Conservation (phyloP, 2,329 filamentous ascomycete species). For the Fusarium sororula region DNA sequence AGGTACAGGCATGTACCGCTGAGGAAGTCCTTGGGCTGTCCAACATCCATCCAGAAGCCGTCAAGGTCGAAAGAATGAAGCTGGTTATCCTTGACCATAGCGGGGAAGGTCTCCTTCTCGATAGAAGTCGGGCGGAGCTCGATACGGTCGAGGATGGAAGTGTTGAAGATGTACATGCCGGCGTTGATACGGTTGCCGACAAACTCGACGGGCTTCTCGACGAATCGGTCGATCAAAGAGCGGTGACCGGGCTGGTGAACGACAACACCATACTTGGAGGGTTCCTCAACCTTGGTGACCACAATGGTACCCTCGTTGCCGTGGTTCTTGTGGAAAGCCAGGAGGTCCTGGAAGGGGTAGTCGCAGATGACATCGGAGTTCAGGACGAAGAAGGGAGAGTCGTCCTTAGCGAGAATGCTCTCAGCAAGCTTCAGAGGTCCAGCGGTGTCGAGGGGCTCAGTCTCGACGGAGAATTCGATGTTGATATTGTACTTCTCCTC, state of each 20-base stretch:
- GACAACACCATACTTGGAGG: conserved; percentile 97
- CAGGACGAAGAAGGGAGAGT: conserved; percentile 95
- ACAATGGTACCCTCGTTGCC: conserved; percentile 97
- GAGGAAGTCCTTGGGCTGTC: conserved; percentile 98
- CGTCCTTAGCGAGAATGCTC: conserved; percentile 90
- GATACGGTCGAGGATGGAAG: conserved; percentile 87
- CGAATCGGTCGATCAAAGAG: conserved; percentile 95
- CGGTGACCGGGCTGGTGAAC: conserved; percentile 95
- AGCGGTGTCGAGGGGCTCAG: conserved; percentile 92
- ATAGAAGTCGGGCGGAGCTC: conserved; percentile 97
- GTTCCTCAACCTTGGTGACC: conserved; percentile 98
- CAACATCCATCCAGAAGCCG: conserved; percentile 99
- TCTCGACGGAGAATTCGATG: conserved; percentile 97
- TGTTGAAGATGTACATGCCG: conserved; percentile 97
- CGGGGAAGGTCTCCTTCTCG: conserved; percentile 98
- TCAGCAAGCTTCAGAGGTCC: conserved; percentile 96
- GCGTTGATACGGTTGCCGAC: conserved; percentile 99
- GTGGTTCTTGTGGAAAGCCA: conserved; percentile 90
- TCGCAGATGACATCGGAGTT: conserved; percentile 99
- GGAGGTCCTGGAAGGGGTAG: conserved; percentile 91
- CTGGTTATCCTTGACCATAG: conserved; percentile 87
- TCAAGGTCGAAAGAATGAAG: conserved; percentile 96
- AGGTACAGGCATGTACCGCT: conserved; percentile 97
- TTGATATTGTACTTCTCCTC: conserved; percentile 92
- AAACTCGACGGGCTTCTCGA: conserved; percentile 99